Evolutionary conservation across 306 rosid species (phyloP).

Genomic region (Begonia fuchsioides): DNA sequence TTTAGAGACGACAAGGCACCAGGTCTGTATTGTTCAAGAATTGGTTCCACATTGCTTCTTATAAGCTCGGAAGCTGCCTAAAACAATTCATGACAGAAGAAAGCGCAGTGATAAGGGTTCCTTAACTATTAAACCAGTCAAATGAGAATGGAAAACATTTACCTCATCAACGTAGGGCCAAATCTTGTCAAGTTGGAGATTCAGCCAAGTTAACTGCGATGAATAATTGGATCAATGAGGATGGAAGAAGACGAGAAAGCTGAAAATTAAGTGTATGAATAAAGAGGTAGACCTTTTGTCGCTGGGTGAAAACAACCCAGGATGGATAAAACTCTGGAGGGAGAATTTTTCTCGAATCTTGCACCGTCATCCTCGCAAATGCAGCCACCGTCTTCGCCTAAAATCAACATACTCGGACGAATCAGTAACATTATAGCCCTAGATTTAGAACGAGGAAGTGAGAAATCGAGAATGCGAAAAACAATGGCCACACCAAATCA

Average conservation of each 20-base stretch:
- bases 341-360: conserved; percentile 63
- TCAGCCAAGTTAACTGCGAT: conserved; percentile 76
- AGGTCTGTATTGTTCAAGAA: conserved; percentile 72
- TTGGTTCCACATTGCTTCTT: conserved; percentile 53
- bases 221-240: conserved; percentile 15
- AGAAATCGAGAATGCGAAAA: background rate
- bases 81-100: conserved; percentile 1
- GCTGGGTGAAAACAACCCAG: conserved; percentile 67
- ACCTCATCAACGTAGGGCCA: conserved; percentile 85
- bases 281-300: conserved; percentile 48
- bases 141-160: background rate
- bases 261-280: no score
- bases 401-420: background rate
- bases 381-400: conserved; percentile 63
- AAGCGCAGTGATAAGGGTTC: background rate
- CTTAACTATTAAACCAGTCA: background rate
- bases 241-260: background rate
- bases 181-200: conserved; percentile 37
- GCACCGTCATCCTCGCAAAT: conserved; percentile 75
- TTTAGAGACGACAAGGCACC: conserved; percentile 46
- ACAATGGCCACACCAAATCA: conserved; percentile 33
- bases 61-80: conserved; percentile 88
- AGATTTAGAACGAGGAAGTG: background rate
- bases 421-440: background rate
- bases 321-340: conserved; percentile 50